Percentiles rank a stretch among this genome's conserved stretches.
Conservation (phyloP, 2,329 filamentous ascomycete genomes). For the Trichoderma sp. region DNA sequence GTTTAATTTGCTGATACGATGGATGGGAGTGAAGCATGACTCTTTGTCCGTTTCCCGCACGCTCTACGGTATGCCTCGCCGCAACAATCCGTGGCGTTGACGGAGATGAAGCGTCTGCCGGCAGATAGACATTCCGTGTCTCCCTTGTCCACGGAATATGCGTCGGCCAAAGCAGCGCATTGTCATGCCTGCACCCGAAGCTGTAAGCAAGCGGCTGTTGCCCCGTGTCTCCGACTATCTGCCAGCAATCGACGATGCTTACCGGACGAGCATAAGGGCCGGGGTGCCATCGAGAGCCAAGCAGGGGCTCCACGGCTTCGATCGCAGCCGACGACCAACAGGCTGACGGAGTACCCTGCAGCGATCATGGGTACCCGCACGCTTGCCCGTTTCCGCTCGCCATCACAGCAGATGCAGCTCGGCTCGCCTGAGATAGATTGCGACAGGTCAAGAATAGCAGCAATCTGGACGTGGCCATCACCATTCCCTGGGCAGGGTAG, state of each 20-base stretch:
- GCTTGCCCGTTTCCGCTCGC: constrained; percentile 1
- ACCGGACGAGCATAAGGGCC: neutral
- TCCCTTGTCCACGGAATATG: too few relatives aligned
- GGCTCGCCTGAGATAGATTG: constrained; percentile 16
- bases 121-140: neutral
- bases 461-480: neutral
- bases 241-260: neutral
- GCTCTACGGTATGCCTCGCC: neutral
- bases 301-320: neutral
- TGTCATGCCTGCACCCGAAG: constrained; percentile 2
- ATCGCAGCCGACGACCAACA: constrained; percentile 8
- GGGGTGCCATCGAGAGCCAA: neutral
- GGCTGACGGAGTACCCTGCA: constrained; percentile 15
- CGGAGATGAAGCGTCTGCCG: neutral
- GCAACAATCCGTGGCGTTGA: neutral
- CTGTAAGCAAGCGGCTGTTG: neutral
- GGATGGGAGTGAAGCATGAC: neutral
- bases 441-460: neutral
- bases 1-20: neutral
- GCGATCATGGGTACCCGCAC: constrained; percentile 17
- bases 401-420: neutral
- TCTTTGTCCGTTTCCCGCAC: neutral
- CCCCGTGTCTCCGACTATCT: neutral
- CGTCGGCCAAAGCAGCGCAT: neutral
- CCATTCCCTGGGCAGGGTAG: neutral